These are phyloP conservation scores for Diospyros kaki DNA, from an alignment of 148 eudicot genomes.

Conservation along the genomic window DNA sequence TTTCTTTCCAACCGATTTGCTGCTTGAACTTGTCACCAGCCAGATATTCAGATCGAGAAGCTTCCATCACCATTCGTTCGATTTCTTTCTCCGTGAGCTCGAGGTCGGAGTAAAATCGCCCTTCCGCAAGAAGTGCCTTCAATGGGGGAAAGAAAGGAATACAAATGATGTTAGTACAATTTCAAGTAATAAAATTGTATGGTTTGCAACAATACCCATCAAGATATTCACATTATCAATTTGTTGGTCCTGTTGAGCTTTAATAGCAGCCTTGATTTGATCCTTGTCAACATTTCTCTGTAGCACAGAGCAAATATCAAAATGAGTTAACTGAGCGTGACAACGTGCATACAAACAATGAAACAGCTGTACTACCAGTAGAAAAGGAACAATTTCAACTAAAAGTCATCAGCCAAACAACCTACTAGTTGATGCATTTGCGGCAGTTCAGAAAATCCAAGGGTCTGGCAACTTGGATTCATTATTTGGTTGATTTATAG, in stretches of 20 bases:
- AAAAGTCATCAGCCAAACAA: neutral
- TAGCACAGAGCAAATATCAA: constrained; percentile 8
- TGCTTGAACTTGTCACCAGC: constrained; percentile 67
- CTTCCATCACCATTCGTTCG: constrained; percentile 99
- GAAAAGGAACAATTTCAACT: neutral
- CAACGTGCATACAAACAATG: neutral
- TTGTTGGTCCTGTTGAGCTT: constrained; percentile 98
- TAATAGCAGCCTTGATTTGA: constrained; percentile 96
- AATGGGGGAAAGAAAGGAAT: neutral
- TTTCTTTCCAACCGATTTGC: constrained; percentile 51
- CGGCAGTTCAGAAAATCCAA: too few species aligned
- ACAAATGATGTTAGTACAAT: constrained; percentile 3
- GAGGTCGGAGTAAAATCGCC: constrained; percentile 91
- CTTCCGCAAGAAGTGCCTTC: constrained; percentile 93
- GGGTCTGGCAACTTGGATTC: neutral
- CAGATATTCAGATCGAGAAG: constrained; percentile 86
- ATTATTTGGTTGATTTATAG: neutral
- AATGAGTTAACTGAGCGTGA: neutral
- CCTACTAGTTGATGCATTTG: neutral
- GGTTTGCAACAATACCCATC: neutral
- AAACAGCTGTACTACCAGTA: neutral
- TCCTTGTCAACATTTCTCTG: constrained; percentile 85
- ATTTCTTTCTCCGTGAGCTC: constrained; percentile 98
- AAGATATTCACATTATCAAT: constrained; percentile 66
- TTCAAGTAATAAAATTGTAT: neutral